Base-by-base conservation (phyloP, 2,329 filamentous ascomycete genomes). In the Torrubiella hemipterigena region DNA sequence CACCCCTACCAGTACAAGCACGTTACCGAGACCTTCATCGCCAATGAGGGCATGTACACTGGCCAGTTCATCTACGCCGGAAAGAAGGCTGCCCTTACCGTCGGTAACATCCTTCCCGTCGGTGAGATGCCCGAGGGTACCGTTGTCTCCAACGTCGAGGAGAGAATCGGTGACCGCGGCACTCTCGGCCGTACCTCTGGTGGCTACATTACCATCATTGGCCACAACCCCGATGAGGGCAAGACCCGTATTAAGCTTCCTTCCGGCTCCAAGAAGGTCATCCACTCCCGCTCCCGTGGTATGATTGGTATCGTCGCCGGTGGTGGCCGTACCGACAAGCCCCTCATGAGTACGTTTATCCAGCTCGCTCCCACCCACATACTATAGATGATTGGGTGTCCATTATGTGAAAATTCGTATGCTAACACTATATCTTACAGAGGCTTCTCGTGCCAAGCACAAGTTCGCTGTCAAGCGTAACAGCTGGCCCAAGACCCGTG, bases 391-490 rank as follows among this genome's bases (percentile, higher is more conserved):
- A n/a, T n/a, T n/a, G n/a, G n/a, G n/a, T n/a, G n/a, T n/a, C n/a
- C n/a, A n/a, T n/a, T n/a, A n/a, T n/a, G n/a, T n/a, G n/a, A n/a
- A n/a, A n/a, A n/a, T n/a, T n/a, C n/a, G n/a, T n/a, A n/a, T n/a
- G n/a, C n/a, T n/a, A n/a, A n/a, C n/a, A n/a, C n/a, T n/a, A n/a
- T n/a, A n/a, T 17, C 15, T 14, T 27, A 67, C 73, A 83, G 78
- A 98, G 89, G 91, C 91, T 57, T 96, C 89, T 58, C 85, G 91
- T 62, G 91, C 91, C 59, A 98, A 96, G 85, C 89, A 96, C 65
- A 98, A 98, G 83, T 98, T 94, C 73, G 86, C 87, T 53, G 93
- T 95, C 73, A 98, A 98, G 86, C 86, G 91, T 63, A 96, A 98
- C 85, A 89, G 79, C 61, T 98, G 91, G 91, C 91, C 91, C 70